These are phyloP conservation scores for Obelidium mucronatum DNA, from an alignment of 192 early-diverging fungal genomes.

Conservation along the genomic window DNA sequence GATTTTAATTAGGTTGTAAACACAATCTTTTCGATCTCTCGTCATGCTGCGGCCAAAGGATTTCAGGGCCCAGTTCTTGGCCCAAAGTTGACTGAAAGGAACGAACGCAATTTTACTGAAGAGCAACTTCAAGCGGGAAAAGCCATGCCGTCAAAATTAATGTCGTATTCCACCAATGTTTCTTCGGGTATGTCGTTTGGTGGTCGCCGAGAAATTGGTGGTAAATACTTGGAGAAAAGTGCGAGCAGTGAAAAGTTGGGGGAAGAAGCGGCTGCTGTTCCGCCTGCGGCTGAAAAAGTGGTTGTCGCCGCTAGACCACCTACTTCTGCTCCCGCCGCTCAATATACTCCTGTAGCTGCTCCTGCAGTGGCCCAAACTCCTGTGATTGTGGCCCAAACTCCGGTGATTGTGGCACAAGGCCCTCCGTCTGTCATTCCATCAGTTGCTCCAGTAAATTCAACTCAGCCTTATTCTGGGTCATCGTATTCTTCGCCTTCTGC, in stretches of 20 bases:
- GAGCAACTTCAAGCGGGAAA: constrained; percentile 61
- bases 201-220: constrained; percentile 46
- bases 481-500: neutral
- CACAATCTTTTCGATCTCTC: constrained; percentile 72
- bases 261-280: neutral
- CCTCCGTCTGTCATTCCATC: neutral
- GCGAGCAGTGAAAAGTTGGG: neutral
- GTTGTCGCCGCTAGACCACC: constrained; percentile 2
- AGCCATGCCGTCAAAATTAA: constrained; percentile 31
- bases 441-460: neutral
- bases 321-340: neutral
- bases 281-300: neutral
- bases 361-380: neutral
- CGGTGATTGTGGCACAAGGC: neutral
- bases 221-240: constrained; percentile 18
- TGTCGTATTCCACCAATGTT: constrained; percentile 27
- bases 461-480: neutral
- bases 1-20: constrained; percentile 52
- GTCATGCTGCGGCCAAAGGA: constrained; percentile 67
- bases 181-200: constrained; percentile 8
- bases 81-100: constrained; percentile 70
- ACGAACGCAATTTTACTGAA: constrained; percentile 59
- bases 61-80: constrained; percentile 55
- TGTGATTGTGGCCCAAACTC: neutral
- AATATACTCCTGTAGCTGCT: neutral